Evolutionary conservation across 1,139 yeast genomes (phyloP).

Genomic region (Arxiozyma telluris): DNA sequence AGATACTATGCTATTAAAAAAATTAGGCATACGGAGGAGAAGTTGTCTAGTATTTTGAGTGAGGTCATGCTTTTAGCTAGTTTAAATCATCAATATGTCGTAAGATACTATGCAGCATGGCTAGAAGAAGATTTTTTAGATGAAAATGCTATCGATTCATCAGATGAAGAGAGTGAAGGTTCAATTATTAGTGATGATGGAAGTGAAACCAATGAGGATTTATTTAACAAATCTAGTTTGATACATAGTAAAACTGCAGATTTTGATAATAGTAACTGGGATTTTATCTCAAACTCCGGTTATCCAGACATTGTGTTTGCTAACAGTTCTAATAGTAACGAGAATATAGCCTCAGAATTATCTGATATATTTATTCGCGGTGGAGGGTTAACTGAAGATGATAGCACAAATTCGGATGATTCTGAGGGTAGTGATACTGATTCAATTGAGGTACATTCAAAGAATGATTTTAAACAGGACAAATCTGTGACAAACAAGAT

Average conservation of each 20-base stretch:
- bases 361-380: conserved; percentile 3
- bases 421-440: background rate
- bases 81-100: conserved; percentile 90
- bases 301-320: conserved; percentile 55
- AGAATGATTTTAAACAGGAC: conserved; percentile 6
- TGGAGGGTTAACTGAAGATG: background rate
- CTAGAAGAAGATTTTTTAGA: conserved; percentile 62
- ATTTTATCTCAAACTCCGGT: conserved; percentile 57
- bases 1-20: conserved; percentile 91
- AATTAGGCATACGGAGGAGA: conserved; percentile 72
- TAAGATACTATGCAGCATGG: conserved; percentile 96
- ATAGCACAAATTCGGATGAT: background rate
- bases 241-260: conserved; percentile 25
- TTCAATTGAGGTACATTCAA: conserved; percentile 2
- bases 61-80: conserved; percentile 90
- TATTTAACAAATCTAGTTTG: conserved; percentile 23
- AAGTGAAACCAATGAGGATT: conserved; percentile 9
- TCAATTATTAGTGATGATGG: conserved; percentile 7
- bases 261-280: conserved; percentile 31
- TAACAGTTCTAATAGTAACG: conserved; percentile 19
- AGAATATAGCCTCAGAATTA: background rate
- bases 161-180: conserved; percentile 24
- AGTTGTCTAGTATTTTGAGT: conserved; percentile 69
- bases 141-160: conserved; percentile 34
- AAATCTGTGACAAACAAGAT: background rate